Evolutionary conservation across 1,284 basidiomycete species (phyloP).

Genomic region (Naganishia sp.): DNA sequence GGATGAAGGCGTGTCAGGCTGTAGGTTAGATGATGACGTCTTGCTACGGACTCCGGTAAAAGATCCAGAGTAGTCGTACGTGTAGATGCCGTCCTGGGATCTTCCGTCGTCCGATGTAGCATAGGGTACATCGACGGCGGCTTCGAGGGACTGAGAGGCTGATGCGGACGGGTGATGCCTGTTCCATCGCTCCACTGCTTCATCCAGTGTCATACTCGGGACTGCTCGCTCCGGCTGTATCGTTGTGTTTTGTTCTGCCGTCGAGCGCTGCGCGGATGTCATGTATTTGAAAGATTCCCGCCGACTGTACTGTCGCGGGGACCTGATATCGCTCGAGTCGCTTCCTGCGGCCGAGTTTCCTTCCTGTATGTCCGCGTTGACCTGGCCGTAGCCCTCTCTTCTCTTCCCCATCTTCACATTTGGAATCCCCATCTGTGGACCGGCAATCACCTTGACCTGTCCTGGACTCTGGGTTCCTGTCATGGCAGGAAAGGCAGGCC

Average conservation of each 20-base stretch:
- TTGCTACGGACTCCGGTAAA: not conserved
- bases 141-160: no score
- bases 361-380: slow-evolving; percentile 1
- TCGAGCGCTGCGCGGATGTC: not conserved
- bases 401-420: not conserved
- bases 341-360: not conserved
- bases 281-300: not conserved
- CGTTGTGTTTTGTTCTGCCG: not conserved
- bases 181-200: slow-evolving; percentile 4
- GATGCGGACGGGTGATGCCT: not conserved
- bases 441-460: no score
- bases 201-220: slow-evolving; percentile 13
- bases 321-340: not conserved
- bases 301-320: not conserved
- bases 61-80: slow-evolving; percentile 14
- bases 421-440: no score
- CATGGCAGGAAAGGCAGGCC: not conserved
- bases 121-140: not conserved
- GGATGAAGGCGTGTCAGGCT: not conserved
- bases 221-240: not conserved
- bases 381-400: slow-evolving; percentile 5
- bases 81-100: slow-evolving; percentile 16
- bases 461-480: no score
- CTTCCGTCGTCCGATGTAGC: not conserved
- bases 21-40: not conserved